phyloP scores from a whole-genome alignment of 306 rosid genomes.

The Spatholobus suberectus region DNA sequence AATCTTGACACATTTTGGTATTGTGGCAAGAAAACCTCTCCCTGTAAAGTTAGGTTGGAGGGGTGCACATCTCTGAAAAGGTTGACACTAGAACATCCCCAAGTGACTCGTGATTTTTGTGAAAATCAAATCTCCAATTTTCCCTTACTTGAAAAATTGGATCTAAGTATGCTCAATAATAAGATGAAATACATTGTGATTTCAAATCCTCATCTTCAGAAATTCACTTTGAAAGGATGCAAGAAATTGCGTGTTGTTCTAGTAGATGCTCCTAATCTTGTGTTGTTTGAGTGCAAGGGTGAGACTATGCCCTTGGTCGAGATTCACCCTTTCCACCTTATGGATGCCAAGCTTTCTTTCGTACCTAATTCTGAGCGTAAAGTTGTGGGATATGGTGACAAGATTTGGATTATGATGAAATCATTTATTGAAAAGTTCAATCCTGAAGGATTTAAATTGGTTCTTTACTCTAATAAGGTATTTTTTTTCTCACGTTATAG shows the following conservation, averaged over 20 bases:
- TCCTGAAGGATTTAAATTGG: constrained; percentile 42
- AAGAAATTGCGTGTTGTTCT: constrained; percentile 3
- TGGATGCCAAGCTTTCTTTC: constrained; percentile 45
- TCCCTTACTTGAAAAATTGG: constrained; percentile 53
- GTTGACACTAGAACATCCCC: constrained; percentile 56
- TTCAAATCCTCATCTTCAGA: constrained; percentile 36
- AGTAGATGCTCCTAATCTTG: constrained; percentile 46
- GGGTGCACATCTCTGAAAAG: constrained; percentile 58
- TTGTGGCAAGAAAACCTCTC: constrained; percentile 40
- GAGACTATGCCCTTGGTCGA: constrained; percentile 40
- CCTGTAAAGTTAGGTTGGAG: constrained; percentile 53
- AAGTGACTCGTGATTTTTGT: constrained; percentile 50
- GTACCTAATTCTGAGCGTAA: neutral
- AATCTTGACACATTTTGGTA: constrained; percentile 67
- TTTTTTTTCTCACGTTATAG: neutral
- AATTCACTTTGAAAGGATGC: constrained; percentile 49
- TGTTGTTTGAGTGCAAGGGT: constrained; percentile 53
- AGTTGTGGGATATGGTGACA: neutral
- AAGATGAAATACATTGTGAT: constrained; percentile 30
- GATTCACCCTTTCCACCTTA: constrained; percentile 29
- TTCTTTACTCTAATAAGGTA: constrained; percentile 55
- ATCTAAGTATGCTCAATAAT: constrained; percentile 26
- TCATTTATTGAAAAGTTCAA: constrained; percentile 36
- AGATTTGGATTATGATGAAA: constrained; percentile 13
- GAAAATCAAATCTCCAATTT: constrained; percentile 31